Evolutionary conservation across 257 asterid species (phyloP), one percentile per base, ranked within the genome.

Genomic region (Gentiana straminea): DNA sequence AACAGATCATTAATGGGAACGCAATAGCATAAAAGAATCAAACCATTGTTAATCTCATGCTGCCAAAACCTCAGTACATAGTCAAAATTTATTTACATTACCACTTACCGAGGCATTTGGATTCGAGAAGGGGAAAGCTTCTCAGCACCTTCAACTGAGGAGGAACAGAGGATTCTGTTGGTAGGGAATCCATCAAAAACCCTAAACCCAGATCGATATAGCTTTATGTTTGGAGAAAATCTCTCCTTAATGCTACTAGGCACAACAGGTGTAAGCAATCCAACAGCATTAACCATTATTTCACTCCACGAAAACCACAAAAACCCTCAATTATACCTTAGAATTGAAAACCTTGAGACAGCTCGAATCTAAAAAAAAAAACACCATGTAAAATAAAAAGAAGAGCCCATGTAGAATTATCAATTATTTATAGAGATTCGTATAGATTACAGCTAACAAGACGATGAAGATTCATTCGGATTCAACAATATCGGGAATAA

Each of bases 111-210:
- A 63, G 81, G 77, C 33, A 53, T 75, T 75, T 75, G 77, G 56
- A 85, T 70, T 68, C 74, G 78, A 58, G 86, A 71, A 45, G 79
- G 67, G 64, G 87, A 77, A 69, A 75, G 77, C 74, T 70, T 82
- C 65, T 84, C 81, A 3, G 83, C 88, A n/a, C 86, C 86, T 62
- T 81, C 83, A 61, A 75, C 64, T 35, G 86, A 57, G 77, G 79
- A 73, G 68, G 86, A 70, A 61, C 90, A 89, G 55, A 69, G 35
- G 41, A 73, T 61, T 68, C 77, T 76, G 62, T 63, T 77, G 57
- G 52, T 36, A 7, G 70, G 69, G 51, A 38, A 73, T 57, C 66
- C 69, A 65, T 73, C 75, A 53, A 77, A 70, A 24, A 66, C 70
- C 66, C 66, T 70, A 70, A 70, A 50, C 76, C 84, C 86, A 71